Evolutionary conservation across 2,329 filamentous ascomycete genomes (phyloP).

Genomic region (Cephalotrichum gorgonifer): DNA sequence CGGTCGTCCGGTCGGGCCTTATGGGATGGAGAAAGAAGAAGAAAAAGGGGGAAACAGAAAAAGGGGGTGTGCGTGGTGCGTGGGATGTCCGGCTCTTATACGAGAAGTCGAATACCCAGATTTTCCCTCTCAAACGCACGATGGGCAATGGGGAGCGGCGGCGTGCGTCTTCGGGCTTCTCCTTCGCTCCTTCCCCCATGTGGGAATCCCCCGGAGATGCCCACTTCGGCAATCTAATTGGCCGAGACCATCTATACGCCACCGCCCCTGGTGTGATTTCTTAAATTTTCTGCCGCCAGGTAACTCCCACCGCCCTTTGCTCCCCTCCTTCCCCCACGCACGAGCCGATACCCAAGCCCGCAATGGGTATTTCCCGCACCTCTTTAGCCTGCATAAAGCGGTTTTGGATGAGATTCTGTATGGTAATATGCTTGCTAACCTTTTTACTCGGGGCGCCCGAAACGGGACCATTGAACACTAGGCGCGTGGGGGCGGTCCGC

Average conservation of each 20-base stretch:
- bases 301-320: neutral
- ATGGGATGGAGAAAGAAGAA: neutral
- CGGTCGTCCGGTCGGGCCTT: constrained; percentile 4
- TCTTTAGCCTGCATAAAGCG: neutral
- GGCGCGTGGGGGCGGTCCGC: neutral
- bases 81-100: neutral
- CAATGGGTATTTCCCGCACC: neutral
- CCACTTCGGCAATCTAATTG: neutral
- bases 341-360: neutral
- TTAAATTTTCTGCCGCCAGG: neutral
- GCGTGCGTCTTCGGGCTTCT: neutral
- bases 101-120: neutral
- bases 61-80: neutral
- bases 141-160: neutral
- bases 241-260: too few species aligned
- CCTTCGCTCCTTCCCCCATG: too few species aligned
- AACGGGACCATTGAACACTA: neutral
- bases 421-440: neutral
- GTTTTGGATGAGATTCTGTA: neutral
- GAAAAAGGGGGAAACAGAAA: neutral
- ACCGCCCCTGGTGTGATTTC: neutral
- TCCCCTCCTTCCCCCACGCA: neutral
- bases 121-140: neutral
- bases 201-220: neutral
- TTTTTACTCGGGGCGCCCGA: too few species aligned